Conservation (phyloP, 169 alveolate genomes). For the Plasmodium reichenowi region DNA sequence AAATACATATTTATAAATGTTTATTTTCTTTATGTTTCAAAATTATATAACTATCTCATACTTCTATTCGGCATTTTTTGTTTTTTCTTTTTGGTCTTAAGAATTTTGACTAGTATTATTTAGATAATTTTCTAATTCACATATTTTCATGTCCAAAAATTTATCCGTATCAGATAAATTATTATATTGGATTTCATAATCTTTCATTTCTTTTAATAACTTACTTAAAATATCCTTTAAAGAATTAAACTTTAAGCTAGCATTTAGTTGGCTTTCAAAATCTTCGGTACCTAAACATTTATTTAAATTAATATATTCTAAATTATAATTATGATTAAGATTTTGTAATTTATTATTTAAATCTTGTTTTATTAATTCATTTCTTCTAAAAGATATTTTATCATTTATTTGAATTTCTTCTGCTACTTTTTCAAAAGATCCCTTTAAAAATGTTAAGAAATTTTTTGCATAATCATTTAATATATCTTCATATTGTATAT, state of each 20-base stretch:
- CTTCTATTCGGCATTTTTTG: neutral
- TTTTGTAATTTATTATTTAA: slow-evolving; percentile 69
- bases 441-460: slow-evolving; percentile 63
- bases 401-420: slow-evolving; percentile 75
- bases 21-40: too few species aligned
- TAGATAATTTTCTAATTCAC: slow-evolving; percentile 55
- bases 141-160: slow-evolving; percentile 56
- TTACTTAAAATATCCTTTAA: slow-evolving; percentile 69
- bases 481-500: slow-evolving; percentile 63
- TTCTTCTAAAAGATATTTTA: slow-evolving; percentile 62
- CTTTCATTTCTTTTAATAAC: slow-evolving; percentile 65
- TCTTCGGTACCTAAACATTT: slow-evolving; percentile 73
- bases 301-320: slow-evolving; percentile 66
- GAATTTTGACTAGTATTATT: slow-evolving; percentile 14
- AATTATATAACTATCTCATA: neutral
- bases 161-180: slow-evolving; percentile 62
- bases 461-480: slow-evolving; percentile 68
- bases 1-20: too few species aligned
- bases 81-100: slow-evolving; percentile 6
- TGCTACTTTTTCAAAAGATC: slow-evolving; percentile 68
- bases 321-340: slow-evolving; percentile 49
- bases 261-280: slow-evolving; percentile 69
- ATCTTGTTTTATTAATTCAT: slow-evolving; percentile 73
- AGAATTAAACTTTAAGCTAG: slow-evolving; percentile 66
- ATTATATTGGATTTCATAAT: slow-evolving; percentile 56